Percentiles rank a stretch among this genome's conserved stretches.
These are phyloP conservation scores for Microthyrium microscopicum DNA, from an alignment of 2,329 filamentous ascomycete genomes.

Conservation along the genomic window DNA sequence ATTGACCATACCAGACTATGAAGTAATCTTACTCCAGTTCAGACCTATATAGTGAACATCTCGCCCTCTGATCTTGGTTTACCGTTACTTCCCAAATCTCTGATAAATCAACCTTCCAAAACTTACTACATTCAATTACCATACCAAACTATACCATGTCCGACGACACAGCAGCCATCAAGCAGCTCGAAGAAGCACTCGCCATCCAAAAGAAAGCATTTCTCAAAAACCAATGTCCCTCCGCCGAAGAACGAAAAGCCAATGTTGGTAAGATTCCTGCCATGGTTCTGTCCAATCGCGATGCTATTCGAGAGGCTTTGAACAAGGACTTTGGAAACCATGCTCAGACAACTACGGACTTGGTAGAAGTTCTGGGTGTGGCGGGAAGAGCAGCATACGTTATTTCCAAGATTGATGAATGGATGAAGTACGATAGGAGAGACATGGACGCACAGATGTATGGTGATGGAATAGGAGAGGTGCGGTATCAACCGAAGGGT, in stretches of 20 bases:
- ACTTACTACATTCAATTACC: too few relatives aligned
- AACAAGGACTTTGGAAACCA: constrained; percentile 6
- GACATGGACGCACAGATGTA: constrained; percentile 3
- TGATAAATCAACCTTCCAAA: too few relatives aligned
- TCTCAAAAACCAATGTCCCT: constrained; percentile 5
- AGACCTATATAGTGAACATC: too few relatives aligned
- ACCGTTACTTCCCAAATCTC: too few relatives aligned
- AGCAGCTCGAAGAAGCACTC: constrained; percentile 6
- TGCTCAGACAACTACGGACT: constrained; percentile 1
- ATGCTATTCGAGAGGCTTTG: constrained; percentile 6
- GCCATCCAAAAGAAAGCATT: constrained; percentile 6
- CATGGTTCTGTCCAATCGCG: constrained; percentile 6
- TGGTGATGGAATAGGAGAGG: constrained; percentile 2
- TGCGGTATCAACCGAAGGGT: constrained; percentile 7
- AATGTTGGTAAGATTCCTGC: constrained; percentile 6
- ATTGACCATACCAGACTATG: too few relatives aligned
- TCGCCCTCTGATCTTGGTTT: too few relatives aligned
- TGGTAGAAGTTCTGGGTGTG: constrained; percentile 6
- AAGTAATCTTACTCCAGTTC: too few relatives aligned
- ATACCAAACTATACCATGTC: too few relatives aligned
- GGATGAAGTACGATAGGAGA: constrained; percentile 5
- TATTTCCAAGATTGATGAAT: constrained; percentile 6
- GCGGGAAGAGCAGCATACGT: constrained; percentile 6
- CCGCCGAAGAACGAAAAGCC: constrained; percentile 6
- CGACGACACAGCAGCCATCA: constrained; percentile 5